Evolutionary conservation across 108 stramenopile genomes (phyloP), one percentile per base, ranked within the genome.

Genomic region (Nannochloropsis gaditana): DNA sequence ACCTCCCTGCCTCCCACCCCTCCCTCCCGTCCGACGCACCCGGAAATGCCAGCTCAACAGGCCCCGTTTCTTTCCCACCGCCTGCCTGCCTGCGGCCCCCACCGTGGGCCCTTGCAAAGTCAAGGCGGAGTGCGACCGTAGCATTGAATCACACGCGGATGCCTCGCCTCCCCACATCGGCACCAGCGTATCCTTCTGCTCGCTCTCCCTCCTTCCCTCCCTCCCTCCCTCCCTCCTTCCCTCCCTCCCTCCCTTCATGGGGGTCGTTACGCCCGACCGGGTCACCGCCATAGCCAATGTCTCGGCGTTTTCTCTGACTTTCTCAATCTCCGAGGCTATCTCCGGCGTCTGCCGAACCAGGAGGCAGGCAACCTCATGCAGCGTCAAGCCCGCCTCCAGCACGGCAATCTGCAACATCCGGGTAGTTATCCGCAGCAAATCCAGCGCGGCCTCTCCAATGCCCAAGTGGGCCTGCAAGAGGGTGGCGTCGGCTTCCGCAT

Each of bases 291-390:
- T 4, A 2, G 59, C 59, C 6, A 73, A 6, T 0, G 59, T 86
- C 73, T 85, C 84, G 1, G 86, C 87, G 42, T n/a, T 21, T 11
- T 43, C 41, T 3, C 87, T 11, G 19, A 79, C 42, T 43, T 41
- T 87, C 79, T 90, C 89, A 21, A 90, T 84, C 5, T 43, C 43
- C 9, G 89, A 90, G 5, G 89, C 86, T 8, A 9, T 21, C n/a
- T 84, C 89, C 17, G 79, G 83, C 21, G 86, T 82, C 21, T 80
- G 50, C 11, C 85, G 17, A 3, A 44, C 90, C 41, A 90, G 83
- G 41, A 90, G 15, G 10, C 9, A n/a, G n/a, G 90, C 90, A 17
- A 90, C 86, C 21, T 90, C 90, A 41, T 83, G n/a, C 11, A 90
- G 45, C 17, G 87, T 88, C n/a, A 90, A 42, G 11, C 90, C 90